Evolutionary conservation across 371 early-diverging fungal genomes (phyloP), one percentile per base, ranked within the genome.

Genomic region (Dichotomocladium elegans): DNA sequence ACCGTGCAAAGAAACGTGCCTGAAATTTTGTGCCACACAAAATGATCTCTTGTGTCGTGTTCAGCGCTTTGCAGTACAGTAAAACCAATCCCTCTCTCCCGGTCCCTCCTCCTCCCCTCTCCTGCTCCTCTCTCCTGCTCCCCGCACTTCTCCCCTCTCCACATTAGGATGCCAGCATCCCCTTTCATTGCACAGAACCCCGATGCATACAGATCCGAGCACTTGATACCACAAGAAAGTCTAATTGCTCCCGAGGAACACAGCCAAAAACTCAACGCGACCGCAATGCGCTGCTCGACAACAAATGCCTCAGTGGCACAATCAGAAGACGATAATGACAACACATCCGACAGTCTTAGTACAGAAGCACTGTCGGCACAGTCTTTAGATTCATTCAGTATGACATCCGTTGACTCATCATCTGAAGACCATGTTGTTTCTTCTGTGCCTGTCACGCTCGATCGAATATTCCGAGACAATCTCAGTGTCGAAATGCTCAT

Each of bases 401-500:
- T 46, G 10, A 45, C 53, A 14, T 43, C 19, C 28, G 47, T 27
- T 40, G 37, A 47, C 29, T 43, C 56, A 14, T 48, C 56, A 52
- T 52, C 42, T 43, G 42, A 41, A 52, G 30, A 47, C 15, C 21
- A 47, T 9, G 11, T n/a, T 5, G 19, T 43, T 17, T 5, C 19
- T 15, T 41, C 22, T 21, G 43, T 30, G 17, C 56, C 56, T 17
- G 26, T 55, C 14, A 14, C 24, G 4, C 40, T 55, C 7, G 56
- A 55, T 26, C 48, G 48, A 47, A 21, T 34, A 27, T 37, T 33
- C 8, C 48, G 58, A 41, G 51, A 54, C 30, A 19, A 53, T 45
- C 48, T 62, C n/a, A 53, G 58, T 41, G 53, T 57, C 26, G 48
- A 57, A 5, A 64, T 68, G 44, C 29, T 72, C 24, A 53, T 26